phyloP scores from a whole-genome alignment of 1,284 basidiomycete genomes.

The Moniliophthora roreri region DNA sequence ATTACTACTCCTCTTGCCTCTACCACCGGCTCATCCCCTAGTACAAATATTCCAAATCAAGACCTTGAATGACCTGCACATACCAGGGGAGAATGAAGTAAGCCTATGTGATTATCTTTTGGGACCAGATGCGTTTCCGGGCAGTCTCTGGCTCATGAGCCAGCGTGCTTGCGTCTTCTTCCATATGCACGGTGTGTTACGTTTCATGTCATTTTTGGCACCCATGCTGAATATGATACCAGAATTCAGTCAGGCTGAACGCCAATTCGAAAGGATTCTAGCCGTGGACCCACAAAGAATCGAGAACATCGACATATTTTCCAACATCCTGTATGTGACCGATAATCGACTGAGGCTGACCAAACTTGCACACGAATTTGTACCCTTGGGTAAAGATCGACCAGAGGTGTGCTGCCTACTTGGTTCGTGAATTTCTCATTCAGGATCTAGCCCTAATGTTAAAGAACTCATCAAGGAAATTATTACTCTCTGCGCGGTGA shows the following conservation, averaged over 20 bases:
- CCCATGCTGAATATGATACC: constrained; percentile 11
- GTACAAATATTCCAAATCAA: constrained; percentile 89
- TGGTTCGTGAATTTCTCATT: constrained; percentile 47
- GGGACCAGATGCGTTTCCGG: constrained; percentile 72
- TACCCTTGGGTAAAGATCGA: constrained; percentile 84
- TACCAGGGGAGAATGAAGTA: constrained; percentile 80
- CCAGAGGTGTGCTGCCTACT: constrained; percentile 96
- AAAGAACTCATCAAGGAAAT: constrained; percentile 63
- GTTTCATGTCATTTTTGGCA: neutral
- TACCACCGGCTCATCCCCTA: constrained; percentile 69
- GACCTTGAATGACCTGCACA: constrained; percentile 88
- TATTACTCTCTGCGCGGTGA: constrained; percentile 93
- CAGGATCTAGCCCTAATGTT: neutral
- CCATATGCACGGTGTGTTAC: constrained; percentile 73
- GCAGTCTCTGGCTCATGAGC: constrained; percentile 85
- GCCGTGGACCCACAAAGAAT: constrained; percentile 84
- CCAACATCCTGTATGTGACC: constrained; percentile 96
- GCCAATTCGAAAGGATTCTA: constrained; percentile 82
- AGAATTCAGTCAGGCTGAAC: constrained; percentile 88
- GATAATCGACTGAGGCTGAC: constrained; percentile 89
- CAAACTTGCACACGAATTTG: constrained; percentile 89
- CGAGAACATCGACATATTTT: constrained; percentile 96
- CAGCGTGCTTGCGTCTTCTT: constrained; percentile 86
- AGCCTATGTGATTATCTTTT: constrained; percentile 78
- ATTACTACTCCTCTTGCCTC: constrained; percentile 61